Evolutionary conservation across 129 eudicot genomes (phyloP), one percentile per base, ranked within the genome.

Genomic region (Tagetes erecta): DNA sequence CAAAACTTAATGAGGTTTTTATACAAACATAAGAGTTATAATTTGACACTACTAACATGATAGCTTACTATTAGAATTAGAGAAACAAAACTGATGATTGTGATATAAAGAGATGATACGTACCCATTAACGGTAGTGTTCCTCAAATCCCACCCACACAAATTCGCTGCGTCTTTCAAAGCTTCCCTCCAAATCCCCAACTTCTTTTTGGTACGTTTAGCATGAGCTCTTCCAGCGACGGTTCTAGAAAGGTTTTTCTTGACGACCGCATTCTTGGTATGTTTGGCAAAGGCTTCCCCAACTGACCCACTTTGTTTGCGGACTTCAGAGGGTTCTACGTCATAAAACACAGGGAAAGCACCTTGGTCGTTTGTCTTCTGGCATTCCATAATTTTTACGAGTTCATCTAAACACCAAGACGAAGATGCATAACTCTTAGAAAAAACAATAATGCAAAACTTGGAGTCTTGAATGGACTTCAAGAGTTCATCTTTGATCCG

Each of bases 271-370:
- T n/a, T n/a, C n/a, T n/a, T n/a, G n/a, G n/a, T 63, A 52, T 50
- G 74, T n/a, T 1, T 36, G 14, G 35, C 35, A 13, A 70, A 31
- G 8, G 46, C 74, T 69, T 69, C 13, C 33, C 60, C 74, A 69
- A 69, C 46, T 1, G 74, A 10, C 12, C 27, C 74, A 7, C 0
- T 44, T 42, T 79, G 78, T 40, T 53, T 41, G 39, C 71, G 33
- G 20, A 79, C 73, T 64, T 79, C 71, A 10, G 67, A 52, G 1
- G 83, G 83, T 4, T 72, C 72, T 42, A 79, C 71, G 64, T 71
- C 10, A 46, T 80, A 73, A 78, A 80, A 80, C 3, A 80, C 63
- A 12, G 83, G 83, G 35, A 44, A 57, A 14, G 76, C 57, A 39
- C 2, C 49, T 2, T 73, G 75, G 5, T 57, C 74, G 0, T n/a